Evolutionary conservation across 2,329 filamentous ascomycete genomes (phyloP).

Genomic region (Apiospora phragmitis): DNA sequence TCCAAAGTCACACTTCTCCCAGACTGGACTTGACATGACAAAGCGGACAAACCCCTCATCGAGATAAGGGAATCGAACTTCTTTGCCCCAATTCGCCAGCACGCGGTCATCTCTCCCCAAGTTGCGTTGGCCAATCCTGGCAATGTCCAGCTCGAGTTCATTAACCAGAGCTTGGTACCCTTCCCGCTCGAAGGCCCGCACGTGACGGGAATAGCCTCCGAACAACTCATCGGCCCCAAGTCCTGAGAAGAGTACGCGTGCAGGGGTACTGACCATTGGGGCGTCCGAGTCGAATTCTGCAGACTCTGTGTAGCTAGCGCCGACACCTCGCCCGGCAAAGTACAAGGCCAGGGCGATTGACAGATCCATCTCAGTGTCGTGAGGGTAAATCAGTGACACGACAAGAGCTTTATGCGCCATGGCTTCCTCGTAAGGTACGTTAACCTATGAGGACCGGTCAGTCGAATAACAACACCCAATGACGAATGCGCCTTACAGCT

Average conservation of each 20-base stretch:
- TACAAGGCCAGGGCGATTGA: slow-evolving; percentile 94
- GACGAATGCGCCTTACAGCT: slow-evolving; percentile 48
- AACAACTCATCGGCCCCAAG: slow-evolving; percentile 96
- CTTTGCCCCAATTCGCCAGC: slow-evolving; percentile 84
- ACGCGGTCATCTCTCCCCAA: slow-evolving; percentile 91
- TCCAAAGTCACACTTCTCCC: slow-evolving; percentile 89
- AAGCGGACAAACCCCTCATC: slow-evolving; percentile 85
- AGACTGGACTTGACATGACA: slow-evolving; percentile 72
- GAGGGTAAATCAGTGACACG: slow-evolving; percentile 79
- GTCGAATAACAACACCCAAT: not conserved
- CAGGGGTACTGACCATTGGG: slow-evolving; percentile 54
- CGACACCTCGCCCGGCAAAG: slow-evolving; percentile 80
- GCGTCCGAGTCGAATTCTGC: slow-evolving; percentile 25
- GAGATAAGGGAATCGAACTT: slow-evolving; percentile 87
- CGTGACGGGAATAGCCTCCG: slow-evolving; percentile 86
- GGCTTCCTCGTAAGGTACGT: slow-evolving; percentile 79
- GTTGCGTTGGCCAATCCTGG: slow-evolving; percentile 87
- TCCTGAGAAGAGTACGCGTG: slow-evolving; percentile 85
- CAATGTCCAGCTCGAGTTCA: slow-evolving; percentile 83
- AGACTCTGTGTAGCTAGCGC: slow-evolving; percentile 40
- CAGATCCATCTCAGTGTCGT: slow-evolving; percentile 98
- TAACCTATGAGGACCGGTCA: slow-evolving; percentile 49
- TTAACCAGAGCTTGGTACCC: slow-evolving; percentile 73
- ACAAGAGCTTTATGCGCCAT: slow-evolving; percentile 68
- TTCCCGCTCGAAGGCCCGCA: slow-evolving; percentile 68